A percentile compares a stretch with the other conserved stretches of the same genome.
Conservation (phyloP, 1,284 basidiomycete genomes). For the Melampsora americana region DNA sequence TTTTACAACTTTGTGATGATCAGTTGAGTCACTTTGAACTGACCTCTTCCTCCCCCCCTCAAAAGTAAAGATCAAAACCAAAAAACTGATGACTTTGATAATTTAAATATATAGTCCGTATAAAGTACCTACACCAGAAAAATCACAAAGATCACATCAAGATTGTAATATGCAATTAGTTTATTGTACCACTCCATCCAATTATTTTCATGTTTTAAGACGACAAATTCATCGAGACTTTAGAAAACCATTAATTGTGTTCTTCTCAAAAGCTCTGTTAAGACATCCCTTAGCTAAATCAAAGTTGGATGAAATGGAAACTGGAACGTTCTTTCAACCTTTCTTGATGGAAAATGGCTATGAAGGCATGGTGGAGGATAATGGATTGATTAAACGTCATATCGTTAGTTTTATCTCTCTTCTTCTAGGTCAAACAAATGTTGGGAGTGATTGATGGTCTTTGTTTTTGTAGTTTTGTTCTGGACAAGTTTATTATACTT, state of each 20-base stretch:
- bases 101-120: slow-evolving; percentile 57
- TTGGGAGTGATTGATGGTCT: no score
- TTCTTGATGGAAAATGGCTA: slow-evolving; percentile 83
- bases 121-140: slow-evolving; percentile 80
- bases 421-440: no score
- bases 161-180: slow-evolving; percentile 99
- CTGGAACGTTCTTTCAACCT: slow-evolving; percentile 84
- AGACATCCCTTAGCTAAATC: slow-evolving; percentile 88
- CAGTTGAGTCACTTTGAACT: slow-evolving; percentile 63
- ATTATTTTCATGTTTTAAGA: slow-evolving; percentile 73
- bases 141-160: slow-evolving; percentile 92
- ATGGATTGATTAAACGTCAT: slow-evolving; percentile 85
- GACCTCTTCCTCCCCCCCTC: background rate
- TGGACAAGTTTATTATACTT: slow-evolving; percentile 89
- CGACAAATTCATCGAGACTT: slow-evolving; percentile 93
- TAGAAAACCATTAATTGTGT: slow-evolving; percentile 84
- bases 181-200: slow-evolving; percentile 67
- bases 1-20: slow-evolving; percentile 96
- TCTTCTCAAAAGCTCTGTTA: slow-evolving; percentile 75
- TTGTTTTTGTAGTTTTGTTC: slow-evolving; percentile 45
- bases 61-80: background rate
- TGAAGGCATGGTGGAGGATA: slow-evolving; percentile 68
- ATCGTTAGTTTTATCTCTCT: slow-evolving; percentile 67
- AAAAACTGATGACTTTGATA: slow-evolving; percentile 66
- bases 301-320: slow-evolving; percentile 77